Evolutionary conservation across 352 stramenopile species (phyloP), one percentile per base, ranked within the genome.

Genomic region (Aphanomyces stellatus): DNA sequence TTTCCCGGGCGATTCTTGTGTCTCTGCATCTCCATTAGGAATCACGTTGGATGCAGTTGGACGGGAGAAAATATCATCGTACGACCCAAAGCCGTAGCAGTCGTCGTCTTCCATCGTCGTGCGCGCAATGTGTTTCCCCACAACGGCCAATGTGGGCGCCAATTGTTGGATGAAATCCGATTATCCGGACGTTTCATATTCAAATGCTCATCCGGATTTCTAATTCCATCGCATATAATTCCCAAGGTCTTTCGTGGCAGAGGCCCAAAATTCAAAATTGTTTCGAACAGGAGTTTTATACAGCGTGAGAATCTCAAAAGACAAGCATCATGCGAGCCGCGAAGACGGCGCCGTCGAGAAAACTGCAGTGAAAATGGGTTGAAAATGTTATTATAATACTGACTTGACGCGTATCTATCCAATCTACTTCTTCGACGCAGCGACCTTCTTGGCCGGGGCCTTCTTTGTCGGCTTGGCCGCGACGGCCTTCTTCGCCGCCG

Each of bases 61-160:
- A 27, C n/a, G 37, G 28, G 60, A 67, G 34, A 67, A 67, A 30
- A 67, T 51, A 10, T 67, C 60, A 13, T 67, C 34, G 49, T 67
- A 67, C n/a, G 60, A 67, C 2, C 60, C 60, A 42, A 67, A 67
- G 10, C 60, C 42, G 30, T 59, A 67, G 60, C 60, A 67, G 48
- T 67, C 60, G 40, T 67, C 60, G 19, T 67, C 60, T 17, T 67
- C 60, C 60, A 67, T 67, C n/a, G 5, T 57, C 17, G n/a, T 34
- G 11, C 17, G 19, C 25, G 25, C 53, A 4, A 30, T n/a, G 11
- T 43, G 0, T n/a, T 37, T 33, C 55, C 17, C 7, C 4, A 24
- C 11, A 13, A 49, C 11, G 17, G 22, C 8, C 30, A n/a, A 48
- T 3, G 28, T 19, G 17, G 28, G 31, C 19, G 46, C 46, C 34